These are phyloP conservation scores for Gossypium turneri DNA, from an alignment of 345 rosid genomes.

Conservation along the genomic window DNA sequence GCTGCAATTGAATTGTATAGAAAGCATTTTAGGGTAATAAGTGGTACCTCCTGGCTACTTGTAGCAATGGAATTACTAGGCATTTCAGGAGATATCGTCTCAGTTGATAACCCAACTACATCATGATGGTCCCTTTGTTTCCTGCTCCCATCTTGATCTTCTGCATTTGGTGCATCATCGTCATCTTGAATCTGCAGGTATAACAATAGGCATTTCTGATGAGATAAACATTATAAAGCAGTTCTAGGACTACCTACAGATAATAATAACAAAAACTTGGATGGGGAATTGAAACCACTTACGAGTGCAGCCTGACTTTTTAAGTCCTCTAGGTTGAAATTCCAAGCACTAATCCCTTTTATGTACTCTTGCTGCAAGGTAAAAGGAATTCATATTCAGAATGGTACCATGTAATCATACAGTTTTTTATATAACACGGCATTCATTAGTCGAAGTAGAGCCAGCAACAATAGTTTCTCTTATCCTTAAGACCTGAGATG, in stretches of 20 bases:
- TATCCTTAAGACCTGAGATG: background rate
- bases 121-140: slow-evolving; percentile 42
- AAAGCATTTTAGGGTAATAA: slow-evolving; percentile 12
- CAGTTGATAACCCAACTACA: slow-evolving; percentile 33
- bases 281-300: slow-evolving; percentile 26
- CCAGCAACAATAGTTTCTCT: background rate
- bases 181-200: slow-evolving; percentile 69
- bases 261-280: background rate
- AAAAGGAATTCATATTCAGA: slow-evolving; percentile 11
- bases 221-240: slow-evolving; percentile 9
- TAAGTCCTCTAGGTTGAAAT: slow-evolving; percentile 92
- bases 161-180: slow-evolving; percentile 51
- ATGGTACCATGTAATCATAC: background rate
- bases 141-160: slow-evolving; percentile 41
- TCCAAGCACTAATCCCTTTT: slow-evolving; percentile 95
- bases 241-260: background rate
- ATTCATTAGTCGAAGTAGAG: background rate
- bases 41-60: slow-evolving; percentile 59
- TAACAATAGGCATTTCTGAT: slow-evolving; percentile 17
- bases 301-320: slow-evolving; percentile 94
- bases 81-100: slow-evolving; percentile 39
- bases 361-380: slow-evolving; percentile 88
- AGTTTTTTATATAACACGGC: background rate
- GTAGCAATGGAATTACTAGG: slow-evolving; percentile 44
- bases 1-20: background rate